phyloP scores from a whole-genome alignment of 176 grass and related monocot genomes.

The Phoenix dactylifera region DNA sequence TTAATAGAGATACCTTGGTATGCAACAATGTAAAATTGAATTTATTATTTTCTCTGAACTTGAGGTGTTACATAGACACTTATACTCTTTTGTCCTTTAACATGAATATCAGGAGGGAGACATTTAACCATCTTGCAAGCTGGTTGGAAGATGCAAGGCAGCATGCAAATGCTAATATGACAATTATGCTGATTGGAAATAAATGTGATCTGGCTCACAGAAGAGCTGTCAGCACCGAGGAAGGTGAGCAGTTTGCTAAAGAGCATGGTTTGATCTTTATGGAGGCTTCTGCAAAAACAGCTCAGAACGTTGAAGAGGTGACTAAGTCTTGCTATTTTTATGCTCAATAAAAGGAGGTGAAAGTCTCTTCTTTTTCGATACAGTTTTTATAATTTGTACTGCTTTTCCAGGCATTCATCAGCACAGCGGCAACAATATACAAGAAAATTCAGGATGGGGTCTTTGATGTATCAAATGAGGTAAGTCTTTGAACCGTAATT shows the following conservation, averaged over 20 bases:
- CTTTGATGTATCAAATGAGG: slow-evolving; percentile 50
- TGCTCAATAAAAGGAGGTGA: background rate
- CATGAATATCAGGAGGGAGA: slow-evolving; percentile 41
- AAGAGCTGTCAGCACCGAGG: slow-evolving; percentile 43
- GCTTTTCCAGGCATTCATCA: slow-evolving; percentile 36
- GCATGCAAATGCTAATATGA: slow-evolving; percentile 48
- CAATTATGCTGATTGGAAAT: slow-evolving; percentile 57
- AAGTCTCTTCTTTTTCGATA: background rate
- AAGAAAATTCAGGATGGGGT: slow-evolving; percentile 50
- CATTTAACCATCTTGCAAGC: slow-evolving; percentile 45
- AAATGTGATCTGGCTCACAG: slow-evolving; percentile 42
- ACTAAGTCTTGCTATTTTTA: background rate
- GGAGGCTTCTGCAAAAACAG: slow-evolving; percentile 50
- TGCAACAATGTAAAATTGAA: no score
- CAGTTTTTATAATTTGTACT: slow-evolving; percentile 3
- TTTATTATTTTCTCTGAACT: no score
- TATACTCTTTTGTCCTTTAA: background rate
- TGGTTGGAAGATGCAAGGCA: slow-evolving; percentile 51
- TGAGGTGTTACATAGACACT: no score
- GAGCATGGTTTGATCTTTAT: slow-evolving; percentile 48
- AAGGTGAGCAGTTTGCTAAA: slow-evolving; percentile 58
- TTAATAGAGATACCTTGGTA: background rate
- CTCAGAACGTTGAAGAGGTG: slow-evolving; percentile 59
- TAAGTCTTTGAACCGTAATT: background rate
- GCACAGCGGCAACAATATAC: slow-evolving; percentile 37